Conservation (phyloP, 2,329 filamentous ascomycete species). For the Cucurbitaria berberidis region DNA sequence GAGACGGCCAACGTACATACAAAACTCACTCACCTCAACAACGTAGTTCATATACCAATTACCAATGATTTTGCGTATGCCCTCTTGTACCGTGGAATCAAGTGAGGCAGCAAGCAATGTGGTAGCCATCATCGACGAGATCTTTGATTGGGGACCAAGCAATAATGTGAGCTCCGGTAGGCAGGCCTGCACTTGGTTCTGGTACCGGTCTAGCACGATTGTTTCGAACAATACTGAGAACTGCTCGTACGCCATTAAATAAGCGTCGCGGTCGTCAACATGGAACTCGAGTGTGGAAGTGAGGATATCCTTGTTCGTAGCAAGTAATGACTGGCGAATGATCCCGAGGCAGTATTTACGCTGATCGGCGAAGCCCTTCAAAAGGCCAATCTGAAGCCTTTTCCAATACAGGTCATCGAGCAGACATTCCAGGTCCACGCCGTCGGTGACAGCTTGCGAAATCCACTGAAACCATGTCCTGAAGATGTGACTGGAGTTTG, state of each 20-base stretch:
- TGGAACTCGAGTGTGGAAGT: slow-evolving; percentile 31
- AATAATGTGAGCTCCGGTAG: slow-evolving; percentile 52
- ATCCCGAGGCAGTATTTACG: slow-evolving; percentile 56
- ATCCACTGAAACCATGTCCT: slow-evolving; percentile 49
- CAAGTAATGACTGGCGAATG: slow-evolving; percentile 49
- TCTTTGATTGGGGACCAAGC: slow-evolving; percentile 40
- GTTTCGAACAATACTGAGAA: slow-evolving; percentile 57
- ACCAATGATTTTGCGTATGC: slow-evolving; percentile 54
- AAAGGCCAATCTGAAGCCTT: slow-evolving; percentile 46
- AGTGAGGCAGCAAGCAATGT: slow-evolving; percentile 52
- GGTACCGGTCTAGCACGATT: slow-evolving; percentile 56
- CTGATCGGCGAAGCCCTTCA: slow-evolving; percentile 53
- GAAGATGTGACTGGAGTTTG: slow-evolving; percentile 32
- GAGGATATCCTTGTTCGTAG: slow-evolving; percentile 34
- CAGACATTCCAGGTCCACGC: slow-evolving; percentile 28
- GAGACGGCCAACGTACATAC: not conserved
- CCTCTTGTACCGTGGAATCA: slow-evolving; percentile 52
- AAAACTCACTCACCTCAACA: slow-evolving; percentile 14
- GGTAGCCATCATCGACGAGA: slow-evolving; percentile 51
- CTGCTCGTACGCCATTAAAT: slow-evolving; percentile 48
- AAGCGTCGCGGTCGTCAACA: slow-evolving; percentile 18
- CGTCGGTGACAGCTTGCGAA: slow-evolving; percentile 21
- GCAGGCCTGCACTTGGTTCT: slow-evolving; percentile 57
- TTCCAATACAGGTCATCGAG: slow-evolving; percentile 50
- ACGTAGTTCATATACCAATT: slow-evolving; percentile 52